Conservation (phyloP, 2,329 filamentous ascomycete genomes). For the Neophaeococcomyces aloes region DNA sequence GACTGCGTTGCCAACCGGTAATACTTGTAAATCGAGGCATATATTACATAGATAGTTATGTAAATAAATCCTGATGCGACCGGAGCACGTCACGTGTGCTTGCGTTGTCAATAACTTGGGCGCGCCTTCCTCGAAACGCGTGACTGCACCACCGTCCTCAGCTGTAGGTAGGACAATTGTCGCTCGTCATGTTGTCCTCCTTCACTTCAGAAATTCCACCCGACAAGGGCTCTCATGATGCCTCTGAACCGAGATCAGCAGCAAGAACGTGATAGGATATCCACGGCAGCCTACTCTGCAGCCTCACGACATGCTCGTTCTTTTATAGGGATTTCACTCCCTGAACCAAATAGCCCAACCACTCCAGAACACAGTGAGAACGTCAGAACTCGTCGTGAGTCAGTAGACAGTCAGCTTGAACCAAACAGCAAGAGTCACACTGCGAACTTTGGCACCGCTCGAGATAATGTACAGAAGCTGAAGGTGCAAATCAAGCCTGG, state of each 20-base stretch:
- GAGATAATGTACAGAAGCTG: not conserved
- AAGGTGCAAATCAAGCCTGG: too few relatives aligned
- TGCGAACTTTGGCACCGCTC: not conserved
- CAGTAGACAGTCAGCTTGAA: not conserved
- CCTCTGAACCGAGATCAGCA: constrained; percentile 6
- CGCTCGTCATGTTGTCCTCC: too few relatives aligned
- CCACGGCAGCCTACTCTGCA: not conserved
- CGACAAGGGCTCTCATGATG: constrained; percentile 3
- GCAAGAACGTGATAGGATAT: not conserved
- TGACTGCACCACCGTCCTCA: too few relatives aligned
- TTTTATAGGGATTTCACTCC: not conserved
- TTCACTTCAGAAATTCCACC: too few relatives aligned
- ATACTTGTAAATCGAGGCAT: too few relatives aligned
- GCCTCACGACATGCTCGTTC: not conserved
- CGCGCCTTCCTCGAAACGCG: not conserved
- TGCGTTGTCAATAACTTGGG: too few relatives aligned
- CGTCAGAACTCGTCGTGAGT: not conserved
- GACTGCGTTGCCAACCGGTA: too few relatives aligned
- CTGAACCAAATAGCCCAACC: not conserved
- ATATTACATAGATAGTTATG: too few relatives aligned
- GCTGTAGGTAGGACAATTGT: too few relatives aligned
- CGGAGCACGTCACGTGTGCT: too few relatives aligned
- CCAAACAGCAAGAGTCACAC: not conserved
- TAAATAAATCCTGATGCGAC: too few relatives aligned
- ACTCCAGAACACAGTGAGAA: not conserved